A percentile compares a stretch with the other conserved stretches of the same genome.
Conservation (phyloP, 129 eudicot species). For the sunflower (Helianthus annuus) region DNA sequence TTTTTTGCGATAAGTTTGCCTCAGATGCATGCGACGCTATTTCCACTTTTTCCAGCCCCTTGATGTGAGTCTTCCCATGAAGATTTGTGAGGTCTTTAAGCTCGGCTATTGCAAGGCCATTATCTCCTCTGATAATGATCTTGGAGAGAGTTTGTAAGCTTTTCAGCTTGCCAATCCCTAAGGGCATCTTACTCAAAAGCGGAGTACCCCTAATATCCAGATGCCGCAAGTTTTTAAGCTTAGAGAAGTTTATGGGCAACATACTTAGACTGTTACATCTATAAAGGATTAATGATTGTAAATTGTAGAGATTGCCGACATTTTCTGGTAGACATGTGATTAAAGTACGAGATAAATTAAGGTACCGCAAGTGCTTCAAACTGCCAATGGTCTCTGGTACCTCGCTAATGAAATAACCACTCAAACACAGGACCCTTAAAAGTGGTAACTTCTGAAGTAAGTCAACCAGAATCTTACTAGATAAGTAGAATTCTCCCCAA, state of each 20-base stretch:
- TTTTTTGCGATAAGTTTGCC: conserved; percentile 9
- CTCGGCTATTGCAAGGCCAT: neutral
- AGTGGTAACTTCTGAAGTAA: neutral
- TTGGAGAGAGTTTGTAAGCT: conserved; percentile 8
- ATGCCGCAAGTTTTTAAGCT: conserved; percentile 1
- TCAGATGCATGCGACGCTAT: neutral
- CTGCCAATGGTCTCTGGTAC: conserved; percentile 2
- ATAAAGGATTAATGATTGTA: neutral
- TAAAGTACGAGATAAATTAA: neutral
- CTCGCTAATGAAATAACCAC: neutral
- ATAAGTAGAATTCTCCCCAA: neutral
- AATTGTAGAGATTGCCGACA: conserved; percentile 2
- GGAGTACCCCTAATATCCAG: conserved; percentile 4
- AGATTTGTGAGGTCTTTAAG: neutral
- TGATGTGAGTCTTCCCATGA: neutral
- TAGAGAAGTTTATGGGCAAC: neutral
- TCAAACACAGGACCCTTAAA: neutral
- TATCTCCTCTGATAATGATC: neutral
- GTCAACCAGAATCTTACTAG: neutral
- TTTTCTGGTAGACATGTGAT: neutral
- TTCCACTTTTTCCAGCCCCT: neutral
- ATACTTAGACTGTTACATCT: neutral
- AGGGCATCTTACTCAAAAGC: neutral
- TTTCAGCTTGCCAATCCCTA: conserved; percentile 5
- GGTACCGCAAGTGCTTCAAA: conserved; percentile 16